A percentile compares a stretch with the other conserved stretches of the same genome.
Evolutionary conservation across 2,329 filamentous ascomycete genomes (phyloP).

Genomic region (Trichoderma semiorbis): DNA sequence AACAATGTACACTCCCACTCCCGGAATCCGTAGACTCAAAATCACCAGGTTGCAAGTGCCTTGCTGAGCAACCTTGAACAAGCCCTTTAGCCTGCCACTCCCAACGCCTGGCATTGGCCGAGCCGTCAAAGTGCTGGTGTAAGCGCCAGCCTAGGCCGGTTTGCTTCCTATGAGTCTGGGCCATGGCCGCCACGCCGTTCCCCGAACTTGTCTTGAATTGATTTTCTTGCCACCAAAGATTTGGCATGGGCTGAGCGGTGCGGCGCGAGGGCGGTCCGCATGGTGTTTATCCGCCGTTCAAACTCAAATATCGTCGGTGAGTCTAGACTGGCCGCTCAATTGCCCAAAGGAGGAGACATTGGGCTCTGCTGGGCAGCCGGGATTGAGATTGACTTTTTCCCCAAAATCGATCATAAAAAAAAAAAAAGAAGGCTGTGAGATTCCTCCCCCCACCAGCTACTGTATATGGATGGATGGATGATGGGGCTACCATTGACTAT

Average conservation of each 20-base stretch:
- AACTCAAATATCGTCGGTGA: constrained; percentile 10
- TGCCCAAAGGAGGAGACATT: background rate
- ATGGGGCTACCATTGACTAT: background rate
- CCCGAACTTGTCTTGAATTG: background rate
- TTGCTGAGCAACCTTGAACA: background rate
- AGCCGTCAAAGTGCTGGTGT: background rate
- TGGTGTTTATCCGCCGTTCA: constrained; percentile 7
- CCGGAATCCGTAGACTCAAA: background rate
- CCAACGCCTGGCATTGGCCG: background rate
- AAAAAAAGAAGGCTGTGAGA: background rate
- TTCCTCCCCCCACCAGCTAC: background rate
- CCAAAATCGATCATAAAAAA: background rate
- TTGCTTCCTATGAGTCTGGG: background rate
- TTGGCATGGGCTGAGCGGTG: constrained; percentile 16
- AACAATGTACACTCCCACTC: background rate
- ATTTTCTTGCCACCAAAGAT: background rate
- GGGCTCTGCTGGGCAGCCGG: background rate
- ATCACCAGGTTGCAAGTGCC: background rate
- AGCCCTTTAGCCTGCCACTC: background rate
- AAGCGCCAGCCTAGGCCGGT: background rate
- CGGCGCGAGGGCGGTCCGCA: constrained; percentile 19
- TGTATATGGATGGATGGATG: background rate
- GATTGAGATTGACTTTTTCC: background rate
- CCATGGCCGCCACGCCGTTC: background rate
- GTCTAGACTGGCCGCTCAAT: background rate